Evolutionary conservation across 768 basidiomycete genomes (phyloP).

Genomic region (Kwoniella heveanensis): DNA sequence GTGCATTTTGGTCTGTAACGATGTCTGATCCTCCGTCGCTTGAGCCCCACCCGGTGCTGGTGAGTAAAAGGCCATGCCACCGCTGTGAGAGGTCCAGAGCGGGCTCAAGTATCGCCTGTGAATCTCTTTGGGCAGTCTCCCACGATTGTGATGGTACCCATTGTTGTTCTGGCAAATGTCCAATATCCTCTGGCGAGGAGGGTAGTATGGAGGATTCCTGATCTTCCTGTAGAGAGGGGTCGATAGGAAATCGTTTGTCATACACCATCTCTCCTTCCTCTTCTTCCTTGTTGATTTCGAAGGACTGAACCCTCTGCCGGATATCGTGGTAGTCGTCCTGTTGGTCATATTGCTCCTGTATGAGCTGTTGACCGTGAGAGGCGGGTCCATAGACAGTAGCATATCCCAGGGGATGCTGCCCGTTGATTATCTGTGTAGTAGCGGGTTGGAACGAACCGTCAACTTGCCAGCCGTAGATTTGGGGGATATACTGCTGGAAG

Average conservation of each 20-base stretch:
- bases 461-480: constrained; percentile 6
- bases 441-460: constrained; percentile 9
- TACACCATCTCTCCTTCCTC: neutral
- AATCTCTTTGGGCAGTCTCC: neutral
- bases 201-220: constrained; percentile 5
- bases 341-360: neutral
- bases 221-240: neutral
- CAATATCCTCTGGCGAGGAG: constrained; percentile 7
- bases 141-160: constrained; percentile 16
- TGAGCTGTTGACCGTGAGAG: neutral
- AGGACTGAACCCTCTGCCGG: neutral
- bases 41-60: neutral
- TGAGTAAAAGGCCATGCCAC: constrained; percentile 12
- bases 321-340: constrained; percentile 10
- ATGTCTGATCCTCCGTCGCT: neutral
- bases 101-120: constrained; percentile 10
- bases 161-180: constrained; percentile 14
- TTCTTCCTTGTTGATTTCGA: no score
- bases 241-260: neutral
- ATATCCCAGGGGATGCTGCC: constrained; percentile 2
- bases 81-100: constrained; percentile 16
- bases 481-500: neutral
- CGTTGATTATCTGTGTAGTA: neutral
- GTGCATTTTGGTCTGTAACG: no score
- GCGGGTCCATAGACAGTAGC: neutral